Base-by-base conservation (phyloP, 2,329 filamentous ascomycete species). In the Ascochyta koolunga region DNA sequence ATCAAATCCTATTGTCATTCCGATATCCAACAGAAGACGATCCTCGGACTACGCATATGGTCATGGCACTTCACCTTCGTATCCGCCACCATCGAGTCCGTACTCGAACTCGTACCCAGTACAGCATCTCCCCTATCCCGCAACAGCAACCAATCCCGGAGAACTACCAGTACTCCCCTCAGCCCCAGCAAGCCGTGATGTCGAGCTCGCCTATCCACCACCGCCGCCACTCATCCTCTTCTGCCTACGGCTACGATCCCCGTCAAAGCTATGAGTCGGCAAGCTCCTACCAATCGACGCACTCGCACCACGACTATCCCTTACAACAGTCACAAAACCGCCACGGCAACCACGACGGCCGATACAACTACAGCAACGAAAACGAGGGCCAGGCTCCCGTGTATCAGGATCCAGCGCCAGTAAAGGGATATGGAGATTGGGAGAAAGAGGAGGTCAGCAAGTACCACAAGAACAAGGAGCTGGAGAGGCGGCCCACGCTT, bases 401-500 rank as follows among this genome's bases (percentile, higher is more conserved):
- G 15, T 33, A 33, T 33, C 15, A 15, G 7, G 31, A 33, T 16
- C 15, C 31, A 16, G 5, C 5, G 5, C n/a, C 37, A 5, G 21
- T 40, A 2, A 46, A 39, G 24, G 49, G 35, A 13, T 55, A 59
- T 4, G 60, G 56, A 1, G 41, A 41, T 27, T 42, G 61, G 48
- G 62, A 64, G 33, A 43, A 54, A 16, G 45, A 60, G 8, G 65
- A 58, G 35, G 49, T 61, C 15, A 35, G 38, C 7, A 52, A 50
- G 44, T 67, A 65, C 13, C 45, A 65, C 5, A 56, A 45, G 49
- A 56, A 64, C 22, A 52, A 51, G 44, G 56, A 59, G 29, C 16
- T 66, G 16, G 65, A 70, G 54, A 54, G 56, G 4, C 45, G 69
- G 44, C 69, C 69, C 4, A 70, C 69, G 36, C 42, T 71, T 9